Evolutionary conservation across 257 asterid genomes (phyloP), one percentile per base, ranked within the genome.

Genomic region (Salvia rosmarinus): DNA sequence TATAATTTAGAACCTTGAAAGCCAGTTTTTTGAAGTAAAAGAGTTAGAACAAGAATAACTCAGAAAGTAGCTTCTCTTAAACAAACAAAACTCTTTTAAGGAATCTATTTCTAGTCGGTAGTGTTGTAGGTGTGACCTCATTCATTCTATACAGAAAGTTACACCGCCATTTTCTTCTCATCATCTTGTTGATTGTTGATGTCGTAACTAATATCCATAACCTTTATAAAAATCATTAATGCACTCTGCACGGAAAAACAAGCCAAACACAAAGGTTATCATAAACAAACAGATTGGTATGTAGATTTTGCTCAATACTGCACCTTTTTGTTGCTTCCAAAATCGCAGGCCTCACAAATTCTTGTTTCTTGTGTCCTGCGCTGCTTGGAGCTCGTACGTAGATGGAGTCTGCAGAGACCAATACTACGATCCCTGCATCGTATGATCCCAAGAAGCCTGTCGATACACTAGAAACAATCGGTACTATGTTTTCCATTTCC

Each of bases 351-450:
- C 14, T 25, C 16, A 40, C 12, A 28, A 14, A 23, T 67, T 42
- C 62, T 51, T 32, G 74, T 34, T 61, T 25, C 25, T 51, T 32
- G 75, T 37, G 54, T 30, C 19, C 30, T 37, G 42, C n/a, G 3
- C 0, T 6, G 32, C 34, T 4, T 4, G 61, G 19, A 56, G 59
- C 30, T 60, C 44, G 47, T 40, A 42, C 19, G 16, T 21, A 49
- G 64, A 81, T 76, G 84, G 82, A 71, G 70, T 50, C 50, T 70
- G 49, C 67, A 5, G 82, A 60, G 17, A 54, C 67, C 70, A 69
- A 28, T 19, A 17, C 30, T 0, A 14, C 8, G 40, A 58, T 66
- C 20, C 47, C 42, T 5, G 59, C 28, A 5, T 34, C 55, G 4
- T 3, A 19, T 32, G 72, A 70, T 37, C 52, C 70, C 28, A 60